These are phyloP conservation scores for Trichoderma guizhouense DNA, from an alignment of 2,329 filamentous ascomycete genomes.

Conservation along the genomic window DNA sequence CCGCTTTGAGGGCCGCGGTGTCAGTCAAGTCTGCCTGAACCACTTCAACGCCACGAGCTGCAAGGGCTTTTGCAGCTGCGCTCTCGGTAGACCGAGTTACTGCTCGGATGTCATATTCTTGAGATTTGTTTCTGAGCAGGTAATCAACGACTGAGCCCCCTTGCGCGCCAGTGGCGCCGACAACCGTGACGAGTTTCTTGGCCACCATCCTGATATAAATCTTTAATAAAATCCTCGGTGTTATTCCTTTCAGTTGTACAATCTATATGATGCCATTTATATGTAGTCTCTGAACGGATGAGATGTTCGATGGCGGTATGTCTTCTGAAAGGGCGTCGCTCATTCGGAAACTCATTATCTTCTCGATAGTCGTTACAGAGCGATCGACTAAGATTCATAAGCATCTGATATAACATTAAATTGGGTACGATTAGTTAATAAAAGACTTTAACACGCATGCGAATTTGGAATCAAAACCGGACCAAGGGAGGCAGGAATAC, in stretches of 20 bases:
- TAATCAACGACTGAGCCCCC: constrained; percentile 32
- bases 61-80: constrained; percentile 28
- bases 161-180: constrained; percentile 32
- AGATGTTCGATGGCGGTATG: not conserved
- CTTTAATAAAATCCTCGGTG: not conserved
- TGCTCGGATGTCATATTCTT: constrained; percentile 28
- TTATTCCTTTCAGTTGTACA: too few relatives aligned
- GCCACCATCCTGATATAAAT: constrained; percentile 25
- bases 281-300: not conserved
- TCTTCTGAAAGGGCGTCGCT: not conserved
- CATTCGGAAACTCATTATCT: not conserved
- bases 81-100: constrained; percentile 31
- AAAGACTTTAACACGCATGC: not conserved
- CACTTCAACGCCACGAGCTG: constrained; percentile 29
- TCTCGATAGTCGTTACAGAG: not conserved
- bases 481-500: not conserved
- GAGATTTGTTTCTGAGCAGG: constrained; percentile 30
- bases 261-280: not conserved
- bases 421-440: not conserved
- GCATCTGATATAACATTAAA: not conserved
- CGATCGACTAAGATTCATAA: not conserved
- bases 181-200: constrained; percentile 31
- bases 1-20: constrained; percentile 25
- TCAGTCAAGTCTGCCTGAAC: constrained; percentile 30
- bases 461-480: not conserved